Percentiles rank a stretch among this genome's conserved stretches.
phyloP scores from a whole-genome alignment of 306 rosid species.

The Geum urbanum region DNA sequence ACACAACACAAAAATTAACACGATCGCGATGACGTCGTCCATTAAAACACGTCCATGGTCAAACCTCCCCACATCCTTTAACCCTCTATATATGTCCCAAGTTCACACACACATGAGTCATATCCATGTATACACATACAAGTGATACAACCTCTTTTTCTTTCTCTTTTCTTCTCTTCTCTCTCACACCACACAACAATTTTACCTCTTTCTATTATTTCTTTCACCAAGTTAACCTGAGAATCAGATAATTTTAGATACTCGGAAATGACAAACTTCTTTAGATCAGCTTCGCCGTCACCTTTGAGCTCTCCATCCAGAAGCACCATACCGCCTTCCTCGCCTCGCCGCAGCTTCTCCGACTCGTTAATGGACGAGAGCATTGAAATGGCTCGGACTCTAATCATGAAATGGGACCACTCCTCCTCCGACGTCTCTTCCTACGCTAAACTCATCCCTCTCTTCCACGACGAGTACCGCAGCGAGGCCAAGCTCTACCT shows the following conservation, averaged over 20 bases:
- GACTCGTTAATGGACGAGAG: conserved; percentile 57
- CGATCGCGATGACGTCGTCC: neutral
- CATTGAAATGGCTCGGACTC: conserved; percentile 47
- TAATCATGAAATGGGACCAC: conserved; percentile 52
- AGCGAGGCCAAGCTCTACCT: conserved; percentile 61
- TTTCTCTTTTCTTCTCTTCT: neutral
- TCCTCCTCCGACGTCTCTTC: neutral
- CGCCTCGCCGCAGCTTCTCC: conserved; percentile 35
- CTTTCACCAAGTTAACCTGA: neutral
- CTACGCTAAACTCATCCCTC: conserved; percentile 17
- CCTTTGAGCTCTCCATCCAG: conserved; percentile 34
- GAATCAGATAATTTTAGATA: neutral
- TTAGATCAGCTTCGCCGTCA: conserved; percentile 35
- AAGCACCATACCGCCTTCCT: conserved; percentile 13
- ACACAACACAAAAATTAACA: neutral
- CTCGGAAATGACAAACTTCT: conserved; percentile 33
- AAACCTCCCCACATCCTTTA: neutral
- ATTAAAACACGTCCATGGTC: neutral
- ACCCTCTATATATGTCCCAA: conserved; percentile 18
- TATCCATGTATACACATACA: neutral
- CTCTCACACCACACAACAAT: neutral
- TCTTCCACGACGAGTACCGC: conserved; percentile 51
- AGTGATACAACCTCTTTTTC: too few species aligned
- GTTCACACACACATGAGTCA: neutral
- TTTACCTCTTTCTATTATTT: neutral